Evolutionary conservation across 371 early-diverging fungal species (phyloP).

Genomic region (Mucor plumbeus): DNA sequence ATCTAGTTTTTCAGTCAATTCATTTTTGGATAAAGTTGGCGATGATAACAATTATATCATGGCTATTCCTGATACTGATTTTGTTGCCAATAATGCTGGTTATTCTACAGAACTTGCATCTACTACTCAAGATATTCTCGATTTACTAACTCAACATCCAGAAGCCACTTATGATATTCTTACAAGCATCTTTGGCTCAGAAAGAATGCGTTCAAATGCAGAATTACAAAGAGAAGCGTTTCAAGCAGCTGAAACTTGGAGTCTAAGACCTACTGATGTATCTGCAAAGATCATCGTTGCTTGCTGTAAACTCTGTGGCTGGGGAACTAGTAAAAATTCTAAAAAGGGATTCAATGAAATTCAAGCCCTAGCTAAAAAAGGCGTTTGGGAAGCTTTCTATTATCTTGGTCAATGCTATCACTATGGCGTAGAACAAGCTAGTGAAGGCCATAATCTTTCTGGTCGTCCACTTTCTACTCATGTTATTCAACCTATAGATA

Average conservation of each 20-base stretch:
- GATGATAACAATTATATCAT: constrained; percentile 30
- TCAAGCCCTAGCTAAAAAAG: constrained; percentile 33
- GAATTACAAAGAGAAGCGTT: constrained; percentile 40
- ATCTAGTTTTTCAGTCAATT: constrained; percentile 26
- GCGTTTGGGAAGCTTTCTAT: constrained; percentile 46
- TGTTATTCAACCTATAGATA: constrained; percentile 47
- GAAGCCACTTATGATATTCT: constrained; percentile 23
- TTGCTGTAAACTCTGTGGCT: constrained; percentile 47
- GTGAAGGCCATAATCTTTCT: constrained; percentile 8
- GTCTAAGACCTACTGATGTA: constrained; percentile 31
- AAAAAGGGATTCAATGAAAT: constrained; percentile 37
- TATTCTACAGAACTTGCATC: constrained; percentile 6
- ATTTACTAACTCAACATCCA: constrained; percentile 16
- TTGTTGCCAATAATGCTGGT: neutral
- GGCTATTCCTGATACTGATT: constrained; percentile 22
- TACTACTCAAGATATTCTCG: constrained; percentile 13
- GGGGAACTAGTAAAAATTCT: constrained; percentile 41
- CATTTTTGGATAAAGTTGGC: constrained; percentile 18
- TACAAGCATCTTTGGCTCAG: constrained; percentile 14
- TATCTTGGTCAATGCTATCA: constrained; percentile 47
- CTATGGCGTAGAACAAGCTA: constrained; percentile 33
- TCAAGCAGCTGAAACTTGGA: constrained; percentile 37
- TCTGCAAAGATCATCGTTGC: constrained; percentile 47
- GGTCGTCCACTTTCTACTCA: neutral
- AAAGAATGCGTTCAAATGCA: constrained; percentile 12